These are phyloP conservation scores for Boletus sp. DNA, from an alignment of 768 basidiomycete genomes.

Conservation along the genomic window DNA sequence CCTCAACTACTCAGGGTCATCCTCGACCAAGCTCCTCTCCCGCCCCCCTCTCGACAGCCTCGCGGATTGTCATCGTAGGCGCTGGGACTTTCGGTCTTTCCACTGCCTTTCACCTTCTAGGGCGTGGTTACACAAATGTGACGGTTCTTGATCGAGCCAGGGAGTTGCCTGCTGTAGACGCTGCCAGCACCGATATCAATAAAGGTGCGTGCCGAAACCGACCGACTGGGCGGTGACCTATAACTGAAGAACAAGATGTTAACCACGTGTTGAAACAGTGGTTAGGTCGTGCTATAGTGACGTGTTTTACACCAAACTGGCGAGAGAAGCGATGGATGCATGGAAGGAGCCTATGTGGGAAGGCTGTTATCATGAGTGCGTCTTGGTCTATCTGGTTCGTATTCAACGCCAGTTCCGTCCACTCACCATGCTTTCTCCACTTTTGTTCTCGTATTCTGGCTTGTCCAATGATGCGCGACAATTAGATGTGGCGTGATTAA, in stretches of 20 bases:
- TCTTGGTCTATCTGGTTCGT: conserved; percentile 6
- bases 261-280: conserved; percentile 41
- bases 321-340: conserved; percentile 68
- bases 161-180: conserved; percentile 76
- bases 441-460: neutral
- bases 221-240: neutral
- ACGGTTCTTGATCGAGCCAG: conserved; percentile 73
- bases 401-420: neutral
- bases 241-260: neutral
- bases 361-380: conserved; percentile 83
- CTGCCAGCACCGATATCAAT: conserved; percentile 61
- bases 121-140: conserved; percentile 64
- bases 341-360: conserved; percentile 77
- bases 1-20: neutral
- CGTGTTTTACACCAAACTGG: conserved; percentile 64
- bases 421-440: neutral
- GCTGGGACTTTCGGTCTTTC: conserved; percentile 87
- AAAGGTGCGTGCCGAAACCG: conserved; percentile 23
- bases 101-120: conserved; percentile 77
- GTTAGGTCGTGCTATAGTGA: conserved; percentile 75
- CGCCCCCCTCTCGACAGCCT: conserved; percentile 6
- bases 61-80: conserved; percentile 59
- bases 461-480: neutral
- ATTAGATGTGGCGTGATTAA: conserved; percentile 29
- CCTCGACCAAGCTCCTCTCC: neutral